Percentiles rank a stretch among this genome's conserved stretches.
phyloP scores from a whole-genome alignment of 352 stramenopile genomes.

The Phytophthora pisi region DNA sequence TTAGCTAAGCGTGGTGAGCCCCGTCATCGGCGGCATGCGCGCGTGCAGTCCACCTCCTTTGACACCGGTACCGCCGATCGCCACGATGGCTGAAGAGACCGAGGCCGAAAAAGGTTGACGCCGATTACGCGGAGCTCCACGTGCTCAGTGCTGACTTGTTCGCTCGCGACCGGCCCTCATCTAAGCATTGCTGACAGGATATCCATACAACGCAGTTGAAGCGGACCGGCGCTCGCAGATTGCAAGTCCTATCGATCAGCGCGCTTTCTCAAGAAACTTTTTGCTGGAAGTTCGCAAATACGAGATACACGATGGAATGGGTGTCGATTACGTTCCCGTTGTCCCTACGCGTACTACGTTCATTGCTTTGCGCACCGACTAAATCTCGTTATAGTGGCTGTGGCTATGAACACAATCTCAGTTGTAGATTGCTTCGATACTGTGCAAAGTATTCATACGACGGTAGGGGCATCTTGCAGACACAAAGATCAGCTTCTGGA shows the following conservation, averaged over 20 bases:
- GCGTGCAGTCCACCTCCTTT: constrained; percentile 24
- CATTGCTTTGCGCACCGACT: neutral
- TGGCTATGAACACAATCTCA: neutral
- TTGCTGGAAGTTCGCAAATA: neutral
- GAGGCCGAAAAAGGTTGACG: neutral
- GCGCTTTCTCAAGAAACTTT: neutral
- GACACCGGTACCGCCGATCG: constrained; percentile 23
- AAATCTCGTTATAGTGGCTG: neutral
- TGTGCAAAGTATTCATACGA: constrained; percentile 7
- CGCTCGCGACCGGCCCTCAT: constrained; percentile 1
- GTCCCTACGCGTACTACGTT: neutral
- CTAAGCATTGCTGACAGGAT: neutral
- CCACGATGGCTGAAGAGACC: constrained; percentile 3
- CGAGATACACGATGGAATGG: neutral
- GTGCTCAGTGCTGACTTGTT: constrained; percentile 1
- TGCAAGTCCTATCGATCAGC: constrained; percentile 7
- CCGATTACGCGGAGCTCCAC: constrained; percentile 20
- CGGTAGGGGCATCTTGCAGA: constrained; percentile 1
- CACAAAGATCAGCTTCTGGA: neutral
- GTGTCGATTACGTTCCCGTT: no score
- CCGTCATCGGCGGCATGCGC: constrained; percentile 37
- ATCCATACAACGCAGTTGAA: constrained; percentile 4
- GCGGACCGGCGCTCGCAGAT: constrained; percentile 9
- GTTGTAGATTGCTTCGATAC: neutral
- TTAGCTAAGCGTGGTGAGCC: constrained; percentile 24